Percentiles rank a stretch among this genome's conserved stretches.
Conservation (phyloP, 768 basidiomycete genomes). For the Stropharia rugosoannulata region DNA sequence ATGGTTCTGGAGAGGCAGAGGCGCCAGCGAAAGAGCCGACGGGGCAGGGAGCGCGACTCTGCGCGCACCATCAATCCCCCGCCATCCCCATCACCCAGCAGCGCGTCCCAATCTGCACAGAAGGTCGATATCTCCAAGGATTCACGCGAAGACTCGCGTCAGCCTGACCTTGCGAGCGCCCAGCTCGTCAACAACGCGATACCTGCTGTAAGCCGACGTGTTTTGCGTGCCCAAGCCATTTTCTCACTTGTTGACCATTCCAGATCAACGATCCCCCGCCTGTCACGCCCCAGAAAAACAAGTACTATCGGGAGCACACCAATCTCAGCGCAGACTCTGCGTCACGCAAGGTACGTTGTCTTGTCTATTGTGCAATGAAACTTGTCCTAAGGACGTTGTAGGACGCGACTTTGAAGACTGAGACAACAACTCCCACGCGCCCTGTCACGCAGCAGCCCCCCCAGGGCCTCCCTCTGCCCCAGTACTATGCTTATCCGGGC, state of each 20-base stretch:
- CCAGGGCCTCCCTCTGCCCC: constrained; percentile 26
- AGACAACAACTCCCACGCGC: constrained; percentile 46
- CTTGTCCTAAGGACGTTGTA: constrained; percentile 16
- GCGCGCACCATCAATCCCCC: constrained; percentile 31
- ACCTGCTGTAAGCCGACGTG: constrained; percentile 41
- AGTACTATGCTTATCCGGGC: constrained; percentile 39
- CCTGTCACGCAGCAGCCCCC: constrained; percentile 24
- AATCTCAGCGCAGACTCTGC: constrained; percentile 28
- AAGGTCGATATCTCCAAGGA: constrained; percentile 50
- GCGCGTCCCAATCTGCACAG: constrained; percentile 42
- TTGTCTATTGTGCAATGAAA: constrained; percentile 16
- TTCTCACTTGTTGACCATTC: constrained; percentile 8
- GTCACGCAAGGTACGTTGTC: constrained; percentile 26
- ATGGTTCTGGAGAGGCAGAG: constrained; percentile 74
- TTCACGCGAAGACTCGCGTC: constrained; percentile 55
- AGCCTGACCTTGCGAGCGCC: constrained; percentile 27
- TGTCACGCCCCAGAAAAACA: constrained; percentile 58
- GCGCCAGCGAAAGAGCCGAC: constrained; percentile 51
- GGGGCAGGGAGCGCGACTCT: constrained; percentile 44
- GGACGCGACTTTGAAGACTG: constrained; percentile 35
- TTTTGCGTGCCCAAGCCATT: constrained; percentile 27
- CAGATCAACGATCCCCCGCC: constrained; percentile 31
- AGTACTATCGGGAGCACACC: constrained; percentile 60
- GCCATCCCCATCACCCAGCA: constrained; percentile 53
- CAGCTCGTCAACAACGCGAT: constrained; percentile 26